Conservation (phyloP, 225 moss, liverwort and hornwort genomes). For the Neckera pumila region DNA sequence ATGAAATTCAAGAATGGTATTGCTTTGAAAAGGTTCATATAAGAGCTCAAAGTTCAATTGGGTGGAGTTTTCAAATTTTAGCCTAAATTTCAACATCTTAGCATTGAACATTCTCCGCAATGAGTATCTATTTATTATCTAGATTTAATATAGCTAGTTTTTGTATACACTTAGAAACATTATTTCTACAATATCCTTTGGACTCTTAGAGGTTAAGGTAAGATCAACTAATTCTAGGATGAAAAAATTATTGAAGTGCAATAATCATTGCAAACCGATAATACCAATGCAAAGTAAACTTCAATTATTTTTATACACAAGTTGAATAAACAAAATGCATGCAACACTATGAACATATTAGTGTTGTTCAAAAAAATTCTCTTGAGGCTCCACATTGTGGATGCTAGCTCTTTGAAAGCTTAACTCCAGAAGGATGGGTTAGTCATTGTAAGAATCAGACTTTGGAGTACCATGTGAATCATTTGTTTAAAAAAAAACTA, state of each 20-base stretch:
- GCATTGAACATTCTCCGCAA: background rate
- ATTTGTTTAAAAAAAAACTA: background rate
- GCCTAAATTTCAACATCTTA: background rate
- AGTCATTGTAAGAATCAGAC: accelerated
- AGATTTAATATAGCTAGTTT: background rate
- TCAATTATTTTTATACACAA: background rate
- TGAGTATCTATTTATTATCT: no score
- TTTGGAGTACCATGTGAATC: background rate
- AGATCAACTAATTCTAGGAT: background rate
- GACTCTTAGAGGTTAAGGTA: background rate
- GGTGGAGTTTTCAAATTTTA: background rate
- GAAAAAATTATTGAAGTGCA: background rate
- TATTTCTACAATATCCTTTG: background rate
- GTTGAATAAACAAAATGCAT: background rate
- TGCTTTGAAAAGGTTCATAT: background rate
- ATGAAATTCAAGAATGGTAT: background rate
- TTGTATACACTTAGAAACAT: no score
- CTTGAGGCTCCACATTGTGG: background rate
- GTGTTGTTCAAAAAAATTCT: background rate
- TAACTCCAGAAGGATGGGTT: accelerated
- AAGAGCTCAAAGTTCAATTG: background rate
- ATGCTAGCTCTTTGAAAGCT: accelerated
- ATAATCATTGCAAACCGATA: background rate
- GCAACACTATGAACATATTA: background rate
- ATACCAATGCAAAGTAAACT: background rate